Base-by-base conservation (phyloP, 768 basidiomycete genomes). In the Podaxis sp. region DNA sequence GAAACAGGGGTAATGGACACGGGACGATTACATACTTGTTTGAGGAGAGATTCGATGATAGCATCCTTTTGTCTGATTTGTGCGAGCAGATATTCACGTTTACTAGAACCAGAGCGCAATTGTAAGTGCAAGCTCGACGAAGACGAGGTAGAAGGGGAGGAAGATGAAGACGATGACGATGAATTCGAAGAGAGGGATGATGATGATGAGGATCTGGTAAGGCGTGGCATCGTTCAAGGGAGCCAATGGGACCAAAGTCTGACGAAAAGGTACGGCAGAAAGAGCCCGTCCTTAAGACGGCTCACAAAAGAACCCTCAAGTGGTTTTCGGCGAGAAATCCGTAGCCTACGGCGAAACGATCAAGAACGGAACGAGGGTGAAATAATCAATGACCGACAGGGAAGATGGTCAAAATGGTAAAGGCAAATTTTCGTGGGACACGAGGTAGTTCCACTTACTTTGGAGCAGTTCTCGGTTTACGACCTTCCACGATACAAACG, bases 61-160 rank as follows among this genome's bases (percentile, higher is more conserved):
- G 84, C 79, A 74, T 94, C 91, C 76, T 94, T 94, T 75, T 94
- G 91, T 57, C 87, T 82, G 64, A 94, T 87, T 70, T 93, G 90
- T 4, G 90, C 89, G 25, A 93, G 82, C 16, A 94, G 78, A 69
- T 92, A 92, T 68, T 93, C 92, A 61, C 91, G 85, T 76, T 93
- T 93, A 69, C 91, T 94, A 66, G 72, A 75, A 18, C 71, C 70
- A 66, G 73, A 66, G 64, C 70, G 59, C 62, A 72, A 74, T 36
- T 79, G 70, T 64, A 77, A 76, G 65, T 76, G 74, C 50, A 77
- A 74, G 72, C 71, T 62, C 55, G 71, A 64, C 56, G 73, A 62
- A 47, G 61, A 59, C 4, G 68, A 55, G 2, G 66, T 69, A 32
- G 66, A 67, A 53, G 46, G 63, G 53, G 64, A 57, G 18, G 66